Conservation (phyloP, 2,329 filamentous ascomycete species). For the Neofusicoccum sp. region DNA sequence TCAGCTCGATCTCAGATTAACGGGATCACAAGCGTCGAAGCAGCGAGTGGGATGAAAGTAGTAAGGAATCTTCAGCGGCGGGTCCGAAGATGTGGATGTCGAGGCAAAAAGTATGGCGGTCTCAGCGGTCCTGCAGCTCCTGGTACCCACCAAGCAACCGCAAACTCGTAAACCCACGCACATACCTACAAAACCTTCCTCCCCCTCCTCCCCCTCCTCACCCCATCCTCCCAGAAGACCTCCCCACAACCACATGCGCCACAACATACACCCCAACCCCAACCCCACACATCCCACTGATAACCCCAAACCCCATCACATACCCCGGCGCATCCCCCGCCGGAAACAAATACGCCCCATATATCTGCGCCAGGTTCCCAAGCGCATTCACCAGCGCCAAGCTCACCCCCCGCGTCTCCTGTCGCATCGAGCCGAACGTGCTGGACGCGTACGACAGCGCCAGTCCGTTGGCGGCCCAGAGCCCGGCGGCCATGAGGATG, state of each 20-base stretch:
- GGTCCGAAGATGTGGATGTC: too few species aligned
- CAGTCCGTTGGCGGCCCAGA: slow-evolving; percentile 55
- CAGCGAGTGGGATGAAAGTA: too few species aligned
- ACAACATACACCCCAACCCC: slow-evolving; percentile 30
- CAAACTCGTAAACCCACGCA: too few species aligned
- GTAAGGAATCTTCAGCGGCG: too few species aligned
- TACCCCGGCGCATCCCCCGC: slow-evolving; percentile 47
- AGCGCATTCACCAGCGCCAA: slow-evolving; percentile 55
- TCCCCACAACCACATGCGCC: slow-evolving; percentile 30
- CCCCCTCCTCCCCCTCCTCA: too few species aligned
- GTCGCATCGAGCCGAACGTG: slow-evolving; percentile 50
- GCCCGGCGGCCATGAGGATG: slow-evolving; percentile 55
- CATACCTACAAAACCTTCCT: too few species aligned
- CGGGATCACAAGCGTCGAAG: too few species aligned
- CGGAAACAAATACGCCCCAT: slow-evolving; percentile 55
- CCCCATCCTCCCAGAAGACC: too few species aligned
- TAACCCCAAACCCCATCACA: slow-evolving; percentile 34
- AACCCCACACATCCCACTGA: slow-evolving; percentile 33
- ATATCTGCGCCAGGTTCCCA: slow-evolving; percentile 57
- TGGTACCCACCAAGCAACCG: too few species aligned
- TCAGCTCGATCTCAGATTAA: too few species aligned
- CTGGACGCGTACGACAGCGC: slow-evolving; percentile 53
- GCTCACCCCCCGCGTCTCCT: slow-evolving; percentile 52
- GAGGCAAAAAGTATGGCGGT: too few species aligned
- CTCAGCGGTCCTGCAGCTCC: too few species aligned